Percentiles rank a stretch among this genome's conserved stretches.
Evolutionary conservation across 257 asterid genomes (phyloP).

Genomic region (Solanum piurae): DNA sequence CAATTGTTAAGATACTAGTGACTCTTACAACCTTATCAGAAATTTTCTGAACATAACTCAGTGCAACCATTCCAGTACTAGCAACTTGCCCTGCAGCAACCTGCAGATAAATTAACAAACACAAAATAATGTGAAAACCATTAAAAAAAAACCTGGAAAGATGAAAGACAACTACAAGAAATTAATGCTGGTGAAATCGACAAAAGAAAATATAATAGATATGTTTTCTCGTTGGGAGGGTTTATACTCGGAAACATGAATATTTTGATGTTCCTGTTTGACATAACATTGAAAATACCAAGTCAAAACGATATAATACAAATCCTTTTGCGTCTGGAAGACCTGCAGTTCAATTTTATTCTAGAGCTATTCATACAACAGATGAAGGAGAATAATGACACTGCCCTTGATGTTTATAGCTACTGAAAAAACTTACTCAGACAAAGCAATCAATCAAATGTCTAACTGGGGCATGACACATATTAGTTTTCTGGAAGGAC

Average conservation of each 20-base stretch:
- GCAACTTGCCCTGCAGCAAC: slow-evolving; percentile 80
- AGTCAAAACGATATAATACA: background rate
- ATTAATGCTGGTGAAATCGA: background rate
- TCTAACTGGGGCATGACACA: background rate
- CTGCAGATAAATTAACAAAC: slow-evolving; percentile 15
- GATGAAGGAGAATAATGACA: background rate
- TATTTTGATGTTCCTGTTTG: background rate
- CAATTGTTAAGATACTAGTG: background rate
- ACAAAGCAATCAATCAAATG: background rate
- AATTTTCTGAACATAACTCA: slow-evolving; percentile 70
- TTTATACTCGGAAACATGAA: background rate
- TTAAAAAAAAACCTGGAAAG: background rate
- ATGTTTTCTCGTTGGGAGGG: background rate
- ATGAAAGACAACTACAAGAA: background rate
- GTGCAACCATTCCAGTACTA: slow-evolving; percentile 70
- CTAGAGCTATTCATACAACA: background rate
- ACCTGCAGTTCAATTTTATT: background rate
- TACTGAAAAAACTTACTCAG: background rate
- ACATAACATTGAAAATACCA: background rate
- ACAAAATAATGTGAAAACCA: background rate
- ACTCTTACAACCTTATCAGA: slow-evolving; percentile 40
- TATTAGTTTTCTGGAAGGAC: background rate
- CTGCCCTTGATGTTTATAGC: background rate
- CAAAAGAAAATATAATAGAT: background rate
- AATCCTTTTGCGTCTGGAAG: background rate